Base-by-base conservation (phyloP, 2,329 filamentous ascomycete genomes). In the Penicillium psychrosexuale region DNA sequence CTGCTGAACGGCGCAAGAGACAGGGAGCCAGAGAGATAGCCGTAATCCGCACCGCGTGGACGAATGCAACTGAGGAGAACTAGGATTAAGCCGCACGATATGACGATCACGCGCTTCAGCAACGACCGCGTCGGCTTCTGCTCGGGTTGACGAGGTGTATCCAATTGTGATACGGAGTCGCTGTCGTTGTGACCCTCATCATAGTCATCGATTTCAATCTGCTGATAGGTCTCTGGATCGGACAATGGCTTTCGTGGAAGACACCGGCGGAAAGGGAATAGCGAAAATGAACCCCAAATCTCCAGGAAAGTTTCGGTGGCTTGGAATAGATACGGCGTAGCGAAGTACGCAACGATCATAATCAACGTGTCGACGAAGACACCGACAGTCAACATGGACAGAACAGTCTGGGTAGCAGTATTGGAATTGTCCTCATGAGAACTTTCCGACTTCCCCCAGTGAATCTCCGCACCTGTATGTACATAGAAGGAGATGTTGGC, bases 401-500 rank as follows among this genome's bases (percentile, higher is more conserved):
- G 30, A 3, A 64, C 53, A 4, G 57, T 51, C 33, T 50, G 45
- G 24, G 47, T 47, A 39, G 57, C 30, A 8, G 30, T 5, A 28
- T 11, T 49, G 4, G 55, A 46, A 28, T 44, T 53, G 17, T 54
- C 51, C 28, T 55, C 46, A 8, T 57, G 50, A 13, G 63, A 59
- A 27, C 42, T 48, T 12, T 53, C 53, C 8, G 52, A 40, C 42
- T 61, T 54, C 7, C 58, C 57, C 65, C 64, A 67, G 38, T 61
- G 57, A 8, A 67, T 65, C 49, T 67, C 65, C 12, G 43, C 44
- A 9, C 65, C 65, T 7, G 50, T 62, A n/a, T 54, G 50, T 15
- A 60, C 27, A 11, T 59, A 64, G 42, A 61, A 61, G 11, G 62
- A 61, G 47, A 62, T 62, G 17, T 63, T 66, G 33, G 63, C 58